These are phyloP conservation scores for Leavenworthia alabamica DNA, from an alignment of 345 rosid species.

Conservation along the genomic window DNA sequence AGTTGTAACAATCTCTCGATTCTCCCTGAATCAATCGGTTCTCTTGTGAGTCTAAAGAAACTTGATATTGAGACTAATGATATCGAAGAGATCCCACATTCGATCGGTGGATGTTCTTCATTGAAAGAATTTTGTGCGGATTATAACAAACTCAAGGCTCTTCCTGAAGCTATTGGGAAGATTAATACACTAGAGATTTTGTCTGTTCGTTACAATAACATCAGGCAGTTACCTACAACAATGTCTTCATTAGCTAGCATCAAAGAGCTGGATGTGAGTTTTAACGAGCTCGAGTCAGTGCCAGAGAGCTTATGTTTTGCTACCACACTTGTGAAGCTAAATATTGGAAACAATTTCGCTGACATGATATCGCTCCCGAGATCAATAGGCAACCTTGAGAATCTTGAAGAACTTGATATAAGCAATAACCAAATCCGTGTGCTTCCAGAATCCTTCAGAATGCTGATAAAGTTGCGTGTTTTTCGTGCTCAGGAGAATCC, in stretches of 20 bases:
- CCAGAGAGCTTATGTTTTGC: constrained; percentile 98
- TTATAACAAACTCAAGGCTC: constrained; percentile 93
- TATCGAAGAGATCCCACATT: constrained; percentile 80
- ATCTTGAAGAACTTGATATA: constrained; percentile 89
- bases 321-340: constrained; percentile 81
- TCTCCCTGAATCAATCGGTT: constrained; percentile 73
- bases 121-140: constrained; percentile 71
- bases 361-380: constrained; percentile 71
- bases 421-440: constrained; percentile 93
- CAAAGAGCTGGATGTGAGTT: constrained; percentile 85
- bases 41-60: constrained; percentile 59
- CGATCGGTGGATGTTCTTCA: constrained; percentile 64
- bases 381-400: constrained; percentile 93
- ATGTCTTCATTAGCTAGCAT: constrained; percentile 73
- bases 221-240: constrained; percentile 85
- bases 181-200: constrained; percentile 63
- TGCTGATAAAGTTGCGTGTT: constrained; percentile 61
- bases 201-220: constrained; percentile 82
- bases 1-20: constrained; percentile 55
- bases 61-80: constrained; percentile 77
- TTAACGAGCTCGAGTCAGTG: constrained; percentile 90
- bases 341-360: constrained; percentile 87
- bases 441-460: constrained; percentile 81
- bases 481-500: constrained; percentile 83
- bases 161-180: constrained; percentile 97